Base-by-base conservation (phyloP, 768 basidiomycete species). In the Tremella mesenterica region DNA sequence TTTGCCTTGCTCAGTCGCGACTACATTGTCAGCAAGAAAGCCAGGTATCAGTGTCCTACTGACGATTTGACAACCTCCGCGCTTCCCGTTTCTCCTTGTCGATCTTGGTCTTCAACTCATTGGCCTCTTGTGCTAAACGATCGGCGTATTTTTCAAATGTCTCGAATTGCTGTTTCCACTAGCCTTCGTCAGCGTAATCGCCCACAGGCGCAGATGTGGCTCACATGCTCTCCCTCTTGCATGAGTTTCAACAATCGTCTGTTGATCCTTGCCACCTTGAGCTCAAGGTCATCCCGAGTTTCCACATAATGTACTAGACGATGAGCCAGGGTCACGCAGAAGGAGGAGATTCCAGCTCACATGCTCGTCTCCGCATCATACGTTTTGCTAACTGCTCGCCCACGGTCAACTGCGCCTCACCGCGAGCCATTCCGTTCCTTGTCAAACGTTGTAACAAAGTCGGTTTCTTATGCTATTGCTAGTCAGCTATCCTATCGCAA, bases 61-160 rank as follows among this genome's bases (percentile, higher is more conserved):
- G 85, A 59, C 85, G 85, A 16, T 46, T 55, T 3, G 57, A 58
- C 56, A 95, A 74, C 48, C 91, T 77, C 75, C 84, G 88, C 26
- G 88, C 87, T 75, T 93, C 90, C 54, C 83, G 78, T 70, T 89
- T 86, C 74, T 93, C 90, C 75, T 85, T 86, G 71, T 87, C 88
- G 70, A 93, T 90, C 77, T 88, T 91, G 26, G 81, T 73, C 59
- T 88, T 79, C 60, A 95, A 76, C 53, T 93, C 88, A 28, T 80
- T 81, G 31, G 90, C 89, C 73, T 95, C 91, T 14, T 45, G 34
- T 5, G 63, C 58, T 0, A 95, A 79, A 66, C 86, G 85, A 76
- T 92, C 90, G 7, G 91, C 90, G 68, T 92, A 91, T 72, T 85
- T 84, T 72, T 95, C 91, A 61, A 95, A 93, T 13, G 86, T 85